Evolutionary conservation across 106 monocot genomes (phyloP), one percentile per base, ranked within the genome.

Genomic region (Agapanthus africanus): DNA sequence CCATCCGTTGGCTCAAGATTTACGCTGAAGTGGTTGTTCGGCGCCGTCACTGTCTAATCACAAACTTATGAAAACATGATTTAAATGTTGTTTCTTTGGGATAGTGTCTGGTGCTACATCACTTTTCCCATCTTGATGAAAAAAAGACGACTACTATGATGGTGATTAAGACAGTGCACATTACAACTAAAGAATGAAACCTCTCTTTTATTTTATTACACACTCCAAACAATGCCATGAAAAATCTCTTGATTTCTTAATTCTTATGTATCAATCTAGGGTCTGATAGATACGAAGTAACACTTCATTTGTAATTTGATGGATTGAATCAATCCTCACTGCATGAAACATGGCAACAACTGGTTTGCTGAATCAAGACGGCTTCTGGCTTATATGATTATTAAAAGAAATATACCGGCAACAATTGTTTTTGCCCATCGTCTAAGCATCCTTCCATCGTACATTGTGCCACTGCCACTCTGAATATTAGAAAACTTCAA

Each of bases 391-490:
- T 19, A 65, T 19, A 63, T 6, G 30, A 37, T 11, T 2, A 50
- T 41, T 49, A 60, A 64, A 3, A 86, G 40, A 38, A 74, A 35
- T 66, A 82, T 23, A 22, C 27, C 9, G 4, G 73, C 82, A 32
- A 76, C 11, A 33, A 72, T 46, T 35, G 73, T 67, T 35, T 39
- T 62, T 59, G 73, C 7, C 51, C 39, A 71, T 32, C 50, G 49
- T 56, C 34, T 42, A 18, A 57, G 40, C 11, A 44, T 81, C 34
- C 22, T 71, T 42, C 36, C 52, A 19, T 62, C 65, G 37, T 42
- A 56, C 4, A 54, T 74, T 26, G 67, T 37, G 35, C 2, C 68
- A 42, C 79, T 65, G 9, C 67, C 79, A 65, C 60, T 83, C 86
- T 87, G 77, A 25, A 71, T n/a, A n/a, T n/a, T n/a, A n/a, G n/a